Evolutionary conservation across 2,329 filamentous ascomycete genomes (phyloP).

Genomic region (Epichloe scottii): DNA sequence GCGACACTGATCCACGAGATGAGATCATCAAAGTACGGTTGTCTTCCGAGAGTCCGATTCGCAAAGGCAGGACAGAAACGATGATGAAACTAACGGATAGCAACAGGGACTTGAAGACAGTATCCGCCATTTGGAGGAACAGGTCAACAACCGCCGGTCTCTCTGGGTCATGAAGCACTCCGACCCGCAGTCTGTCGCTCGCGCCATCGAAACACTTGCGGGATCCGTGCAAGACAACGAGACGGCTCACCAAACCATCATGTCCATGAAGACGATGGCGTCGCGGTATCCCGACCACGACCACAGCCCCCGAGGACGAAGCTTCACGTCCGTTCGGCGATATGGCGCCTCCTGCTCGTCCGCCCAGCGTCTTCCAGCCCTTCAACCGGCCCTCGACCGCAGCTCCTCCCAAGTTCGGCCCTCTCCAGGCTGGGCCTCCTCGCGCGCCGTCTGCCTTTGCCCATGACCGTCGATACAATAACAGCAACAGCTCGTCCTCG

Average conservation of each 20-base stretch:
- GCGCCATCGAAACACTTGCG: conserved; percentile 20
- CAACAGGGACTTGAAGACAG: conserved; percentile 19
- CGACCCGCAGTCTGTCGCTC: conserved; percentile 17
- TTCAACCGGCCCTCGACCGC: conserved; percentile 8
- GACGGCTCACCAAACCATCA: conserved; percentile 14
- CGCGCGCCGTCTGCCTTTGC: conserved; percentile 16
- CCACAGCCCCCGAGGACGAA: background rate
- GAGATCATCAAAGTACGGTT: conserved; percentile 20
- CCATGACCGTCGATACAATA: conserved; percentile 12
- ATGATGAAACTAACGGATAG: background rate
- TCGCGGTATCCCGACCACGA: background rate
- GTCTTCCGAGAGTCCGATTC: background rate
- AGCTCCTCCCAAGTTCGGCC: conserved; percentile 19
- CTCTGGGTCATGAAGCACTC: conserved; percentile 24
- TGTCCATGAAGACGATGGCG: conserved; percentile 12
- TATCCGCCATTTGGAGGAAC: conserved; percentile 22
- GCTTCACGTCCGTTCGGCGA: background rate
- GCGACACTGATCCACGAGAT: conserved; percentile 11
- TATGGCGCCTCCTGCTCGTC: conserved; percentile 9
- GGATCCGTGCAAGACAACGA: conserved; percentile 17
- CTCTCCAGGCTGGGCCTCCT: conserved; percentile 16
- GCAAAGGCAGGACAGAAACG: too few species aligned
- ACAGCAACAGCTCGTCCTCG: background rate
- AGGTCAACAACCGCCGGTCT: conserved; percentile 23
- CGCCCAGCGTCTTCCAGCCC: conserved; percentile 16